phyloP scores from a whole-genome alignment of 352 stramenopile species.

The Nothophytophthora sp. region DNA sequence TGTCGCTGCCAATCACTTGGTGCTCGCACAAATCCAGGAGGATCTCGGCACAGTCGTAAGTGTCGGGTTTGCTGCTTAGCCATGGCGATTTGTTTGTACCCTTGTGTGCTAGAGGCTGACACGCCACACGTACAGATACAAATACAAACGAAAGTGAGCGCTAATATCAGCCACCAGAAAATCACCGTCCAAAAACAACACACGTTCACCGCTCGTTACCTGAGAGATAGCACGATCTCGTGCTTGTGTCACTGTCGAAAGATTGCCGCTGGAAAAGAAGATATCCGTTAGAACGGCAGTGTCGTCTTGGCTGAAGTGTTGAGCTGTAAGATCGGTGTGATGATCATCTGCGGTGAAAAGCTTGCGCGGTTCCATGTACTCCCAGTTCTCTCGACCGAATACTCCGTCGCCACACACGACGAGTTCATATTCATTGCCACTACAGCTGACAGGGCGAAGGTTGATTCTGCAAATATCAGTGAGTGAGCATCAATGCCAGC shows the following conservation, averaged over 20 bases:
- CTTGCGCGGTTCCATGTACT: too few species aligned
- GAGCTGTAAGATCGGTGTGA: not conserved
- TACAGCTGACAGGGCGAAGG: not conserved
- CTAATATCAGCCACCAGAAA: too few species aligned
- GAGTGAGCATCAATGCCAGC: too few species aligned
- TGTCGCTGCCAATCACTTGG: not conserved
- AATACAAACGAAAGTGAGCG: too few species aligned
- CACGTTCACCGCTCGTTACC: slow-evolving; percentile 2
- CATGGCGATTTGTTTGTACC: slow-evolving; percentile 13
- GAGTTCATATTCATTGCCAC: not conserved
- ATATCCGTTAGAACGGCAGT: slow-evolving; percentile 18
- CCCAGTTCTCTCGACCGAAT: too few species aligned
- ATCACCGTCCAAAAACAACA: not conserved
- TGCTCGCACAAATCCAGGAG: slow-evolving; percentile 17
- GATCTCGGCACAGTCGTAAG: slow-evolving; percentile 21
- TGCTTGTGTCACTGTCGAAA: not conserved
- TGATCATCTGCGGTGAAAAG: too few species aligned
- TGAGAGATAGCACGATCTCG: not conserved
- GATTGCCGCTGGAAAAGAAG: slow-evolving; percentile 18
- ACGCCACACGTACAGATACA: too few species aligned
- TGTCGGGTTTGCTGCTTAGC: slow-evolving; percentile 35
- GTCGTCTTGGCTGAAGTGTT: too few species aligned
- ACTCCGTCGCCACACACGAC: not conserved
- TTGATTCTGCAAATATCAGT: not conserved
- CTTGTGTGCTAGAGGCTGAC: too few species aligned